Percentiles rank a stretch among this genome's conserved stretches.
phyloP scores from a whole-genome alignment of 805 yeast genomes.

The Wickerhamiella azyma region DNA sequence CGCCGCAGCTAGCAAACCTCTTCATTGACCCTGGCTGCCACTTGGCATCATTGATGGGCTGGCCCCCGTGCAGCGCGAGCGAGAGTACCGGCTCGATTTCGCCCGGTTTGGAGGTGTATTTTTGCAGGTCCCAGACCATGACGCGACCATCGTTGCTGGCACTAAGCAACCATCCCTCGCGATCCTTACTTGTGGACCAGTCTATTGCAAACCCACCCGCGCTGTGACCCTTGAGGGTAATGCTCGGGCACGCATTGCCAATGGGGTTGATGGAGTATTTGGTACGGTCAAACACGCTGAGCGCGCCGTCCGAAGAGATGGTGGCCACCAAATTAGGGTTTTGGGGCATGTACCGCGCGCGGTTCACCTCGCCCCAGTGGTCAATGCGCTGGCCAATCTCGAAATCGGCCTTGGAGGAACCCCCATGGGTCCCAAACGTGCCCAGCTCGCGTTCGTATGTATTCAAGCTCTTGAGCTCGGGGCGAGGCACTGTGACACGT shows the following conservation, averaged over 20 bases:
- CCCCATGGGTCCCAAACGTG: slow-evolving; percentile 23
- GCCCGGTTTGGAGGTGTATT: slow-evolving; percentile 23
- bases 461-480: slow-evolving; percentile 17
- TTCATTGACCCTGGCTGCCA: slow-evolving; percentile 55
- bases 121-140: slow-evolving; percentile 54
- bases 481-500: slow-evolving; percentile 22
- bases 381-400: slow-evolving; percentile 44
- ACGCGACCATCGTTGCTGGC: slow-evolving; percentile 54
- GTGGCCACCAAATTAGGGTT: slow-evolving; percentile 75
- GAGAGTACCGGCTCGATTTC: slow-evolving; percentile 17
- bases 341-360: slow-evolving; percentile 64
- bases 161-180: slow-evolving; percentile 46
- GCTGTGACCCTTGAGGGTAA: slow-evolving; percentile 32
- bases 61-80: slow-evolving; percentile 25
- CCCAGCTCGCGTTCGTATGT: slow-evolving; percentile 29
- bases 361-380: slow-evolving; percentile 60
- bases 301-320: slow-evolving; percentile 49
- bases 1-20: slow-evolving; percentile 54
- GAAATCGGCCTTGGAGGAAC: slow-evolving; percentile 26
- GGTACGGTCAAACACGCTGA: slow-evolving; percentile 66
- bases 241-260: slow-evolving; percentile 35
- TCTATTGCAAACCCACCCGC: slow-evolving; percentile 47
- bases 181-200: slow-evolving; percentile 57
- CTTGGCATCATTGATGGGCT: slow-evolving; percentile 56
- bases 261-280: slow-evolving; percentile 48